Percentiles rank a stretch among this genome's conserved stretches.
Conservation (phyloP, 2,329 filamentous ascomycete genomes). For the Zasmidium cellare region DNA sequence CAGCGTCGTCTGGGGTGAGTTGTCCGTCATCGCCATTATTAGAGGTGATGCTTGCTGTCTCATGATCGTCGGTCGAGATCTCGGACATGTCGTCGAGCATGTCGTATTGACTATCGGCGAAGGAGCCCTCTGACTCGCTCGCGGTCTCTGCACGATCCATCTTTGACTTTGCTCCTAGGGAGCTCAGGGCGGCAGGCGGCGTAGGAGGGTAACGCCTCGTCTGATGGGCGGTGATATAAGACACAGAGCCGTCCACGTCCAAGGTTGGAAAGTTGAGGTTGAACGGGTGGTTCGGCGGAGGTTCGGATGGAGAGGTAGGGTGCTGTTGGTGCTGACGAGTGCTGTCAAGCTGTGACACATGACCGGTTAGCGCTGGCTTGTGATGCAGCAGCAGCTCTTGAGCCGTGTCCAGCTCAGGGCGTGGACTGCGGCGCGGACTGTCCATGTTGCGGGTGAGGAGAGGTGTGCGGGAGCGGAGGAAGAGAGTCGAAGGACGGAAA, state of each 20-base stretch:
- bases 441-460: neutral
- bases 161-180: conserved; percentile 22
- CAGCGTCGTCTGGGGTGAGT: conserved; percentile 20
- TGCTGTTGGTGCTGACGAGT: neutral
- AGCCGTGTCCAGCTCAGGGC: neutral
- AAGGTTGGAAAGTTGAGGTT: conserved; percentile 31
- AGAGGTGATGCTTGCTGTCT: conserved; percentile 34
- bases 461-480: neutral
- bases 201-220: conserved; percentile 20
- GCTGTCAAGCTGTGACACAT: conserved; percentile 15
- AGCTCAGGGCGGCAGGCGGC: conserved; percentile 33
- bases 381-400: neutral
- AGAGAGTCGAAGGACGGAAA: neutral
- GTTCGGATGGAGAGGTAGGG: neutral
- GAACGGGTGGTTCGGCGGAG: conserved; percentile 11
- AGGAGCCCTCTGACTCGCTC: conserved; percentile 19
- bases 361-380: conserved; percentile 13
- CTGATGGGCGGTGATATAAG: conserved; percentile 22
- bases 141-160: conserved; percentile 23
- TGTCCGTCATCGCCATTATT: conserved; percentile 20
- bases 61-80: conserved; percentile 32
- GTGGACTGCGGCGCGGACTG: neutral
- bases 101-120: conserved; percentile 32
- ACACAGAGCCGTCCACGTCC: conserved; percentile 30
- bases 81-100: conserved; percentile 36